Percentiles rank a stretch among this genome's conserved stretches.
phyloP scores from a whole-genome alignment of 2,329 filamentous ascomycete genomes.

The Diplodia scrobiculata region DNA sequence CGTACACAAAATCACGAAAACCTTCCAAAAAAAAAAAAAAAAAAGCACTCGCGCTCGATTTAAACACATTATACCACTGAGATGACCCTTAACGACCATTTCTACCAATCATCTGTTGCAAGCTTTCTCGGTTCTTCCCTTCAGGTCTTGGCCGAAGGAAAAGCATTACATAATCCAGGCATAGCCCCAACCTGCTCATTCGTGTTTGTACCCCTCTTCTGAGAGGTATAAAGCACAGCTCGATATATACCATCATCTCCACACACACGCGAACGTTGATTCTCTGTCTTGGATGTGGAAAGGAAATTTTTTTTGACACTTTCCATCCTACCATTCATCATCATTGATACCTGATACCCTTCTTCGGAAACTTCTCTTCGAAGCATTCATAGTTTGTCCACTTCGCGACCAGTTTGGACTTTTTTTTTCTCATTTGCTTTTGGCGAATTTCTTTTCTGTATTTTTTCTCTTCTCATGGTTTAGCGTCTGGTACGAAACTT shows the following conservation, averaged over 20 bases:
- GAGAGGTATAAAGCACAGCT: background rate
- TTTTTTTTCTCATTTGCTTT: background rate
- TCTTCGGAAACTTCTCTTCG: conserved; percentile 17
- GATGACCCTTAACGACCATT: conserved; percentile 23
- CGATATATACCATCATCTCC: background rate
- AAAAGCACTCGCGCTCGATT: background rate
- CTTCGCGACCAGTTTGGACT: background rate
- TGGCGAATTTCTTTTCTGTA: conserved; percentile 1
- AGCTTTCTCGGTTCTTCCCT: conserved; percentile 1
- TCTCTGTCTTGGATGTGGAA: background rate
- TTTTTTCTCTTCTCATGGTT: background rate
- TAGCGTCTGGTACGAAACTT: conserved; percentile 18
- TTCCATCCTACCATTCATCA: conserved; percentile 5
- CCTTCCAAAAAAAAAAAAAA: conserved; percentile 1
- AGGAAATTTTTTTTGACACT: background rate
- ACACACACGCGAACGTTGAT: background rate
- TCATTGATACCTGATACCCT: conserved; percentile 27
- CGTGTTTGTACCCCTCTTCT: background rate
- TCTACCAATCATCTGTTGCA: conserved; percentile 4
- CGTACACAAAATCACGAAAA: conserved; percentile 7
- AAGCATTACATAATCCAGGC: conserved; percentile 17
- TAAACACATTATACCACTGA: conserved; percentile 6
- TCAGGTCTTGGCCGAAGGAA: background rate
- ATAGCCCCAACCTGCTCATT: background rate
- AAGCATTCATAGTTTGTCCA: background rate